Evolutionary conservation across 2,329 filamentous ascomycete genomes (phyloP).

Genomic region (Phaeosphaeria sp.): DNA sequence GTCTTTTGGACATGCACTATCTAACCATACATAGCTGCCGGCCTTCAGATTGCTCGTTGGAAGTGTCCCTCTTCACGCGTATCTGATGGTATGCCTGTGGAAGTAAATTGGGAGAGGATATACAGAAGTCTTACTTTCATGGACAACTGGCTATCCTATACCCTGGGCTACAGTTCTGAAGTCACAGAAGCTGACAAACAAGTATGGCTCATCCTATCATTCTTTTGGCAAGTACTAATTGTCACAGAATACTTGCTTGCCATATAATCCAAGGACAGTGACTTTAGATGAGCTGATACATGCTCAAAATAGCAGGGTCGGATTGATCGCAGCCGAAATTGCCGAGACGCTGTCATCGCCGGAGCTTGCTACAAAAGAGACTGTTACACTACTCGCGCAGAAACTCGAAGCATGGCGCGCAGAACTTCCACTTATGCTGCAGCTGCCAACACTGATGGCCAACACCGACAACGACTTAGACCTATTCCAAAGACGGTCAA

Average conservation of each 20-base stretch:
- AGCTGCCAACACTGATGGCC: conserved; percentile 39
- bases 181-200: conserved; percentile 35
- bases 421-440: conserved; percentile 40
- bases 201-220: conserved; percentile 23
- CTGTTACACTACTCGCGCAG: conserved; percentile 32
- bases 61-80: conserved; percentile 23
- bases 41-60: conserved; percentile 46
- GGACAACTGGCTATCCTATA: conserved; percentile 49
- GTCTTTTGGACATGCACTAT: neutral
- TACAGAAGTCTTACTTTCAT: conserved; percentile 47
- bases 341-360: conserved; percentile 40
- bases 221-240: conserved; percentile 15
- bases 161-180: conserved; percentile 44
- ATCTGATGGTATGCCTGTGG: conserved; percentile 3
- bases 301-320: conserved; percentile 43
- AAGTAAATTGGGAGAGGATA: conserved; percentile 35
- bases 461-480: conserved; percentile 29
- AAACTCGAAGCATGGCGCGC: conserved; percentile 44
- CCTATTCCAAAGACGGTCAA: conserved; percentile 40
- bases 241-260: conserved; percentile 29
- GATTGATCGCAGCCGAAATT: conserved; percentile 46
- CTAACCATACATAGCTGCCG: conserved; percentile 32
- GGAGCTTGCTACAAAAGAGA: conserved; percentile 37
- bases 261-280: conserved; percentile 14
- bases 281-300: conserved; percentile 43